Conservation (phyloP, 2,329 filamentous ascomycete species). For the Exophiala viscosa region DNA sequence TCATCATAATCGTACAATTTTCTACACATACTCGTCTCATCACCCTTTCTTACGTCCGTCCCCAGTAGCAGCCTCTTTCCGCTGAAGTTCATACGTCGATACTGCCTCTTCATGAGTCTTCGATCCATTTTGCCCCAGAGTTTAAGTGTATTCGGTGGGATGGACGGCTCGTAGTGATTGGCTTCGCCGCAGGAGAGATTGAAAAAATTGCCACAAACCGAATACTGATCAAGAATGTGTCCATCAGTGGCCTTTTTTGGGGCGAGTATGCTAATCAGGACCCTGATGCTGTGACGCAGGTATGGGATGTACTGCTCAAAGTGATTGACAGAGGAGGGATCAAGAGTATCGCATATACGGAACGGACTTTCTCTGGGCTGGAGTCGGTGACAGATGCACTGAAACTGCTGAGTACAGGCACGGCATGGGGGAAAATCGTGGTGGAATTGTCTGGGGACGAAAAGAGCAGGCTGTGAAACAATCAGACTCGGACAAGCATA, state of each 20-base stretch:
- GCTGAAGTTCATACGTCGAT: no score
- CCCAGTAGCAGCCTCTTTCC: no score
- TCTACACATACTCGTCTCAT: no score
- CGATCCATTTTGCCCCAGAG: no score
- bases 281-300: constrained; percentile 62
- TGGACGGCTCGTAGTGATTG: constrained; percentile 78
- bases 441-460: constrained; percentile 51
- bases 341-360: constrained; percentile 73
- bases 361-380: constrained; percentile 75
- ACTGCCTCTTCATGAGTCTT: no score
- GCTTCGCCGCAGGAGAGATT: constrained; percentile 80
- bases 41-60: no score
- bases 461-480: no score
- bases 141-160: constrained; percentile 95
- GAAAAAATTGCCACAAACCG: constrained; percentile 91
- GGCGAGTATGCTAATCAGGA: constrained; percentile 73
- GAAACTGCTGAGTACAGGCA: constrained; percentile 52
- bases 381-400: constrained; percentile 74
- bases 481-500: no score
- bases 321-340: constrained; percentile 76
- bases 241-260: constrained; percentile 83
- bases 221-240: constrained; percentile 88
- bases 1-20: no score
- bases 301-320: constrained; percentile 78
- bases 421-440: constrained; percentile 95